A percentile compares a stretch with the other conserved stretches of the same genome.
phyloP scores from a whole-genome alignment of 2,329 filamentous ascomycete genomes.

The Scedosporium dehoogii region DNA sequence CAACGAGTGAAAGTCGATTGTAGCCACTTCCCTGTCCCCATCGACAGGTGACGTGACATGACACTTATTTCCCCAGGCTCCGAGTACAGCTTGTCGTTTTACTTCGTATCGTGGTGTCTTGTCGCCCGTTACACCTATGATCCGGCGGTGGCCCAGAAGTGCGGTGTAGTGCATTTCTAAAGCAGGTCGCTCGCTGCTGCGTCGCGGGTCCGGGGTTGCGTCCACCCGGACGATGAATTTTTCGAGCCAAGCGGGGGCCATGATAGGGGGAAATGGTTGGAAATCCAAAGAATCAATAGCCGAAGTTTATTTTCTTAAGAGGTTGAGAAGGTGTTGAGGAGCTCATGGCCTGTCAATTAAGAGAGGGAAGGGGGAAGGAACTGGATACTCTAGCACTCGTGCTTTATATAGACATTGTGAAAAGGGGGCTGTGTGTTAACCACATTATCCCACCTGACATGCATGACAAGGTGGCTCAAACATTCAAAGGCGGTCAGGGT shows the following conservation, averaged over 20 bases:
- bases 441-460: too few relatives aligned
- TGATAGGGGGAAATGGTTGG: background rate
- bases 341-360: too few relatives aligned
- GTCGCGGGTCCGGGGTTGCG: conserved; percentile 4
- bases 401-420: too few relatives aligned
- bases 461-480: too few relatives aligned
- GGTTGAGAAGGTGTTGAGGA: too few relatives aligned
- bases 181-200: conserved; percentile 2
- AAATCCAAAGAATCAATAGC: too few relatives aligned
- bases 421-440: too few relatives aligned
- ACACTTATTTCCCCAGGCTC: conserved; percentile 3
- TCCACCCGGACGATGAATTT: conserved; percentile 5
- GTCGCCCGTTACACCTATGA: conserved; percentile 5
- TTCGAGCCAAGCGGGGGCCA: conserved; percentile 8
- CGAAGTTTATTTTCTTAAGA: too few relatives aligned
- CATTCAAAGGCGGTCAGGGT: too few relatives aligned
- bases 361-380: too few relatives aligned
- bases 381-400: too few relatives aligned
- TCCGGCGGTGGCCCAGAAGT: conserved; percentile 3
- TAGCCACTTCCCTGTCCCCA: conserved; percentile 3
- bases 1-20: conserved; percentile 5
- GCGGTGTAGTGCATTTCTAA: conserved; percentile 6
- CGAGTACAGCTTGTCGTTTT: conserved; percentile 1
- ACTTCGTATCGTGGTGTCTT: conserved; percentile 6
- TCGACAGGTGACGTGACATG: conserved; percentile 4